phyloP scores from a whole-genome alignment of 768 basidiomycete species.

The Lepiota venenata region DNA sequence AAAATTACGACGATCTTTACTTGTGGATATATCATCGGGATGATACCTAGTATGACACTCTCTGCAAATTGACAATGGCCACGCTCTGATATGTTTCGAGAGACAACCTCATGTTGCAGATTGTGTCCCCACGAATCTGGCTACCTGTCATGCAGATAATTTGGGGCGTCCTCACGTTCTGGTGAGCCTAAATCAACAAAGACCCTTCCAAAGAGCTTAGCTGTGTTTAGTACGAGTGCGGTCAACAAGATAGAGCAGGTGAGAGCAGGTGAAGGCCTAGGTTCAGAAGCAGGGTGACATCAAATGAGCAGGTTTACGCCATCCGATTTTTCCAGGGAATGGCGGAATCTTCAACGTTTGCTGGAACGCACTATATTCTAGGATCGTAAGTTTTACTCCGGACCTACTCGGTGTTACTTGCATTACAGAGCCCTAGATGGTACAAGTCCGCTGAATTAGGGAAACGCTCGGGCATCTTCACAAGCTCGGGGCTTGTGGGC shows the following conservation, averaged over 20 bases:
- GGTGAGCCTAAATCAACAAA: conserved; percentile 29
- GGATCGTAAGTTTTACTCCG: conserved; percentile 50
- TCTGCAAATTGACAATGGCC: background rate
- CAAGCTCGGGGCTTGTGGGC: conserved; percentile 56
- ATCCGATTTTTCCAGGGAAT: conserved; percentile 74
- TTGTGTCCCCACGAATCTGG: conserved; percentile 62
- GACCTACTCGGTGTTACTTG: background rate
- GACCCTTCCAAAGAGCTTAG: background rate
- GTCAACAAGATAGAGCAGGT: conserved; percentile 58
- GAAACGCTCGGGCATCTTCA: conserved; percentile 71
- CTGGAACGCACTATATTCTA: conserved; percentile 69
- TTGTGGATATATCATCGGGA: conserved; percentile 72
- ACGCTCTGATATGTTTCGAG: conserved; percentile 10
- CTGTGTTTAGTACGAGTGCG: conserved; percentile 43
- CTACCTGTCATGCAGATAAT: conserved; percentile 62
- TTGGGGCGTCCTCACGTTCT: conserved; percentile 66
- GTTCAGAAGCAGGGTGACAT: too few species aligned
- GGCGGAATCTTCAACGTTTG: conserved; percentile 74
- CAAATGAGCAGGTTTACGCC: conserved; percentile 53
- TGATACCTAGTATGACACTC: conserved; percentile 55
- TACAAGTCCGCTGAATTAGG: conserved; percentile 69
- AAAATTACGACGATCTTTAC: conserved; percentile 71
- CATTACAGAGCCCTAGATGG: conserved; percentile 40
- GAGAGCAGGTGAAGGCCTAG: background rate
- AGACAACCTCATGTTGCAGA: conserved; percentile 67